A percentile compares a stretch with the other conserved stretches of the same genome.
Evolutionary conservation across 139 green algal species (phyloP).

Genomic region (Haematococcus sp.): DNA sequence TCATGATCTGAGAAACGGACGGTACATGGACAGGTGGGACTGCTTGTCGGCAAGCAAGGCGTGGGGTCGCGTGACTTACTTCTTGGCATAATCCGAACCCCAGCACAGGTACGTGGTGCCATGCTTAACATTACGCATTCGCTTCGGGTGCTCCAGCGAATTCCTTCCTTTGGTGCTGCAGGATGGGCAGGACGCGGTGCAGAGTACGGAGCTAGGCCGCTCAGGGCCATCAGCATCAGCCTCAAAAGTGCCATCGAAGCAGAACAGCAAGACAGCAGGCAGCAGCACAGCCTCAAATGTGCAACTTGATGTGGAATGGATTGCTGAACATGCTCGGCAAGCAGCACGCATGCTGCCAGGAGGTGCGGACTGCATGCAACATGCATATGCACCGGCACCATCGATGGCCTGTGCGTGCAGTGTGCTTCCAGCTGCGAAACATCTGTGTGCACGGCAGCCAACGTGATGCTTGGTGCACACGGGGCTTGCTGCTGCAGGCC

Average conservation of each 20-base stretch:
- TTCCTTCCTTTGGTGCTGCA: background rate
- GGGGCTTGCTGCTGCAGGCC: constrained; percentile 32
- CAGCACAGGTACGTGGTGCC: constrained; percentile 21
- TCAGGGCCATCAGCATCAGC: background rate
- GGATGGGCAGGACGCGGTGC: constrained; percentile 7
- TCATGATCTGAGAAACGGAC: background rate
- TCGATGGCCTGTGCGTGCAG: no score
- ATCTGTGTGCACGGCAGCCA: no score
- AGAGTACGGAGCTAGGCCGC: background rate
- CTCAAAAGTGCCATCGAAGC: background rate
- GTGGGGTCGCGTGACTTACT: constrained; percentile 32
- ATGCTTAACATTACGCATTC: no score
- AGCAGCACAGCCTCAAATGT: constrained; percentile 13
- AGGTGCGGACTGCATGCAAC: constrained; percentile 23
- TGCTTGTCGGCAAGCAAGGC: constrained; percentile 39
- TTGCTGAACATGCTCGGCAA: constrained; percentile 59
- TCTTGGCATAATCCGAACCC: constrained; percentile 30
- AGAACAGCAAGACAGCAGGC: background rate
- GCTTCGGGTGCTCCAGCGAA: background rate
- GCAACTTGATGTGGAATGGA: constrained; percentile 46
- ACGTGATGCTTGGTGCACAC: background rate
- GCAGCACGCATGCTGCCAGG: constrained; percentile 56
- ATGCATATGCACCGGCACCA: background rate
- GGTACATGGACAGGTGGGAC: constrained; percentile 28
- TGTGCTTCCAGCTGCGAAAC: no score